Evolutionary conservation across 2,329 filamentous ascomycete species (phyloP), one percentile per base, ranked within the genome.

Genomic region (Neopestalotiopsis rosae): DNA sequence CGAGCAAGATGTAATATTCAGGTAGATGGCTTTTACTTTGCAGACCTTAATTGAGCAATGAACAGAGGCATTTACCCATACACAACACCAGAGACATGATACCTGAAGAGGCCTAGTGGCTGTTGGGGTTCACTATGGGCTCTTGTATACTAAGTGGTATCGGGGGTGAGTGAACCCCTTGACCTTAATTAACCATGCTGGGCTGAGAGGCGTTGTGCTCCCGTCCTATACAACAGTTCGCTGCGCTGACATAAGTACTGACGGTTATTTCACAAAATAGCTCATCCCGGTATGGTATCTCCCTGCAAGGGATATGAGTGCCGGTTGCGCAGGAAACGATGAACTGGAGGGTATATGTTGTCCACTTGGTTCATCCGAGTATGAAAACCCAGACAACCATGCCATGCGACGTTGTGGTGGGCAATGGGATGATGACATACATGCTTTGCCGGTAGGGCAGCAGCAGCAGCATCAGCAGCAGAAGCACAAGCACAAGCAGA

Each of bases 371-470:
- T 52, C 45, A 52, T 52, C 45, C 9, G 45, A 52, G 17, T 52
- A 52, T 52, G 34, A 38, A 38, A 38, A 38, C 34, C 34, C 34
- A 38, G 14, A 20, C 45, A 20, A 52, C 32, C 30, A 38, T 34
- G 59, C 20, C 30, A 40, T 62, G 59, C 34, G 34, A 62, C 32
- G 30, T 40, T 62, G 59, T 34, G 32, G n/a, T 62, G n/a, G 49
- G 13, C 49, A 14, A 56, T 56, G 57, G 57, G 45, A 30, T 20
- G 34, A 62, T 40, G 59, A 34, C 59, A 62, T 62, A 30, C 59
- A 28, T 59, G 9, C 24, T 30, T 30, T 59, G 59, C 59, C 14
- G 59, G 30, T 34, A 62, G 59, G 59, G n/a, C 32, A 62, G 57
- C 34, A 38, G 34, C 32, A 62, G 57, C 24, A 28, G 24, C 24